phyloP scores from a whole-genome alignment of 1,284 basidiomycete species.

The Rhodotorula glutinis region DNA sequence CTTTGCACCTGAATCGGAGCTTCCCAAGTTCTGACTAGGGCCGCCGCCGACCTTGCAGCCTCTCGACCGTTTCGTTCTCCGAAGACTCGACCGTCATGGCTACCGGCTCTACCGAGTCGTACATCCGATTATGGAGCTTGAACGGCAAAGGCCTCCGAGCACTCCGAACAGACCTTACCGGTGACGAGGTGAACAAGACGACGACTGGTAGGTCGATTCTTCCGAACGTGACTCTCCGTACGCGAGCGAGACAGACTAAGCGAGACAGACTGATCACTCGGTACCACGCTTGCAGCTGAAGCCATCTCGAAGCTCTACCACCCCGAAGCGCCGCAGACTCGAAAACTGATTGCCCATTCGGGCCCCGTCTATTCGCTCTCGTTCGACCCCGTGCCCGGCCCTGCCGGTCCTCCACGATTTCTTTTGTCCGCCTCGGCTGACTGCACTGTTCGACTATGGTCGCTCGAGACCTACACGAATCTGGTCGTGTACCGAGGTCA shows the following conservation, averaged over 20 bases:
- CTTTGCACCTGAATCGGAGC: no score
- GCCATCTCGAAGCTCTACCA: slow-evolving; percentile 66
- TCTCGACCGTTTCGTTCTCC: slow-evolving; percentile 85
- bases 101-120: slow-evolving; percentile 93
- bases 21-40: neutral
- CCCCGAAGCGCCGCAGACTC: slow-evolving; percentile 71
- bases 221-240: neutral
- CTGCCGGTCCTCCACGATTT: slow-evolving; percentile 77
- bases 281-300: slow-evolving; percentile 12
- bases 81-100: slow-evolving; percentile 91
- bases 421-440: slow-evolving; percentile 93
- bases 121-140: slow-evolving; percentile 89
- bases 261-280: no score
- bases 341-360: slow-evolving; percentile 93
- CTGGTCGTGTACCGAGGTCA: slow-evolving; percentile 93
- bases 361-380: slow-evolving; percentile 92
- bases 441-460: slow-evolving; percentile 88
- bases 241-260: no score
- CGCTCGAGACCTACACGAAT: slow-evolving; percentile 89
- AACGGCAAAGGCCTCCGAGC: slow-evolving; percentile 85
- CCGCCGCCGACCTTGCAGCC: slow-evolving; percentile 52
- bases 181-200: slow-evolving; percentile 57
- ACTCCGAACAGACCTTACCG: slow-evolving; percentile 68
- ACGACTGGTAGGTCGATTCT: slow-evolving; percentile 58
- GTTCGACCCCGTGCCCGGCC: slow-evolving; percentile 88